Percentiles rank a stretch among this genome's conserved stretches.
Evolutionary conservation across 257 asterid species (phyloP).

Genomic region (Gentiana dahurica): DNA sequence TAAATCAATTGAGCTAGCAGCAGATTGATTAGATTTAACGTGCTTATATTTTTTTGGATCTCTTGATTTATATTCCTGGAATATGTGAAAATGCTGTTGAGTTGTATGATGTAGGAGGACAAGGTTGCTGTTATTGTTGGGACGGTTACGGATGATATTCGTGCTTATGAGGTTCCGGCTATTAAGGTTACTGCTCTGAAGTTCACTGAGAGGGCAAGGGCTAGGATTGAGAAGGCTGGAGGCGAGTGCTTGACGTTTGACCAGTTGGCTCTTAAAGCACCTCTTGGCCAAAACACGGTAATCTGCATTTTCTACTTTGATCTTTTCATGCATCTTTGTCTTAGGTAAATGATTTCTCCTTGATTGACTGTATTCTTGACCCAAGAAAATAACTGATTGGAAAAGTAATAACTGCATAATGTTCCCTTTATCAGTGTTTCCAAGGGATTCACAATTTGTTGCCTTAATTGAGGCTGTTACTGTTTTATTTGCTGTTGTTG

Average conservation of each 20-base stretch:
- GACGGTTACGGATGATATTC: constrained; percentile 61
- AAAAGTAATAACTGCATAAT: too few relatives aligned
- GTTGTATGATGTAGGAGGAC: constrained; percentile 39
- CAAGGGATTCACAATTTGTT: too few relatives aligned
- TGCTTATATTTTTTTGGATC: too few relatives aligned
- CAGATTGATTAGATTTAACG: too few relatives aligned
- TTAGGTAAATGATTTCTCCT: too few relatives aligned
- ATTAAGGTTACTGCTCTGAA: constrained; percentile 73
- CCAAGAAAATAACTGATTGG: too few relatives aligned
- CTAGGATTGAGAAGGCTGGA: constrained; percentile 96
- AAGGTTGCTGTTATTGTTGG: constrained; percentile 84
- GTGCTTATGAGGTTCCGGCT: constrained; percentile 58
- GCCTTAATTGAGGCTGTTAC: too few relatives aligned
- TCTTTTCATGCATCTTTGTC: too few relatives aligned
- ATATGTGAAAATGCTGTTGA: not conserved
- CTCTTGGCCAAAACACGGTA: constrained; percentile 96
- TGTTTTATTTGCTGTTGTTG: too few relatives aligned
- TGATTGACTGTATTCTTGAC: too few relatives aligned
- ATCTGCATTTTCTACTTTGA: too few relatives aligned
- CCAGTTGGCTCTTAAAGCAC: constrained; percentile 91
- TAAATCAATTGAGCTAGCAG: not conserved
- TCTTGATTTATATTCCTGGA: too few relatives aligned
- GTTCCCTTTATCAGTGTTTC: not conserved
- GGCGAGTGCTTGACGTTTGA: constrained; percentile 92
- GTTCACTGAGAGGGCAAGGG: constrained; percentile 84